Evolutionary conservation across 257 asterid genomes (phyloP), one percentile per base, ranked within the genome.

Genomic region (Ophiorrhiza pumila): DNA sequence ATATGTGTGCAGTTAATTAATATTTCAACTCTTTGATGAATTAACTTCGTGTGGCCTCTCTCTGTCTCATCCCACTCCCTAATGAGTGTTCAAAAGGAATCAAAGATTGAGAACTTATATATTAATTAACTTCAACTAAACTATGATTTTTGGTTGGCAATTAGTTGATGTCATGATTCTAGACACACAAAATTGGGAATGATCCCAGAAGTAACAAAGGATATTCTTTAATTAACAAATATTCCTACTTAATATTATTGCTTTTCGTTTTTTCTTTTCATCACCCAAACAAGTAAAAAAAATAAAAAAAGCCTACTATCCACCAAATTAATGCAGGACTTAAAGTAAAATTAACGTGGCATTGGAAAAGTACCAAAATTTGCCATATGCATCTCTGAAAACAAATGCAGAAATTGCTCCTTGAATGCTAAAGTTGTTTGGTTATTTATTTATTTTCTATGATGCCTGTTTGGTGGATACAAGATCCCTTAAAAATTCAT

Each of bases 391-490:
- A 31, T 32, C 45, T 17, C 7, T 22, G 3, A 27, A 41, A 64
- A n/a, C n/a, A n/a, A n/a, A n/a, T 58, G 17, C 39, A 57, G 0
- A 27, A 14, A 60, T 34, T 9, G 23, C 11, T 32, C 31, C 59
- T 27, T 27, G 9, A 50, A 46, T 45, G 57, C 27, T 31, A 46
- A 20, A 62, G 47, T 27, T 29, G 56, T 25, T 42, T 14, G 32
- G 11, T 18, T 43, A 41, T n/a, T 23, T 43, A 27, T 25, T 11
- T 43, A 41, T 15, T 66, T 20, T 42, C 35, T 22, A 29, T 18
- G 68, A 59, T 61, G 41, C 32, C 37, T 11, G 60, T 58, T 71
- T 59, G 76, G 34, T 45, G 57, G 69, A 71, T 71, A 67, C 75
- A 58, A 42, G 46, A 71, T n/a, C n/a, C 39, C 17, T 35, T 23